Percentiles rank a stretch among this genome's conserved stretches.
Conservation (phyloP, 2,329 filamentous ascomycete genomes). For the Botrytis elliptica region DNA sequence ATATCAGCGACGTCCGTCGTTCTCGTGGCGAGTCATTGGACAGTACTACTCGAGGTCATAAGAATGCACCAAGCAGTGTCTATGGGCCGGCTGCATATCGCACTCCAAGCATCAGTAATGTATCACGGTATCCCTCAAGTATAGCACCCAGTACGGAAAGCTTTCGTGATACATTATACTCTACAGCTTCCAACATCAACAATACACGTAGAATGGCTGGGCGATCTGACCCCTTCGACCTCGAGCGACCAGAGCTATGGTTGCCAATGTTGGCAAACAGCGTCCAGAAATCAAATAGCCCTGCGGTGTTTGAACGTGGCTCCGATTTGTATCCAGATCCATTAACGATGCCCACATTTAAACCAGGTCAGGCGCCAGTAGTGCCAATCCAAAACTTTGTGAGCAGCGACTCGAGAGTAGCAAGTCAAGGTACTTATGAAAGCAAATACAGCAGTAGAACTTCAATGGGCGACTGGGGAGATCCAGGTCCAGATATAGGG, state of each 20-base stretch:
- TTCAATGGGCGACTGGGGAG: slow-evolving; percentile 47
- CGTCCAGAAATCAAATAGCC: slow-evolving; percentile 18
- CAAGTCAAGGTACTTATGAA: slow-evolving; percentile 25
- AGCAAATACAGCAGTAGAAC: slow-evolving; percentile 36
- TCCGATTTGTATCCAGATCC: slow-evolving; percentile 12
- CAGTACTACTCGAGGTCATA: slow-evolving; percentile 36
- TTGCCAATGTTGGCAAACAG: slow-evolving; percentile 13
- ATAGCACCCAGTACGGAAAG: slow-evolving; percentile 37
- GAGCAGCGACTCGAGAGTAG: slow-evolving; percentile 16
- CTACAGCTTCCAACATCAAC: slow-evolving; percentile 38
- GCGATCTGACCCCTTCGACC: slow-evolving; percentile 63
- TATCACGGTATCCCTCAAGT: slow-evolving; percentile 35
- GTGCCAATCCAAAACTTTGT: neutral
- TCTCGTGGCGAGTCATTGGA: slow-evolving; percentile 50
- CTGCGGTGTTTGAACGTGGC: slow-evolving; percentile 1
- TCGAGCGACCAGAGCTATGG: slow-evolving; percentile 55
- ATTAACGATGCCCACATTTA: neutral
- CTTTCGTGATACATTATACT: slow-evolving; percentile 44
- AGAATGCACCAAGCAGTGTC: slow-evolving; percentile 34
- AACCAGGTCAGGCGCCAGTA: neutral
- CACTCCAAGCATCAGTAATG: slow-evolving; percentile 26
- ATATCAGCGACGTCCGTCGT: slow-evolving; percentile 49
- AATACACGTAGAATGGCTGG: slow-evolving; percentile 54
- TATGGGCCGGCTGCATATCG: slow-evolving; percentile 29
- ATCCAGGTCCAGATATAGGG: slow-evolving; percentile 55